Evolutionary conservation across 495 filamentous ascomycete genomes (phyloP), one percentile per base, ranked within the genome.

Genomic region (Physcia stellaris): DNA sequence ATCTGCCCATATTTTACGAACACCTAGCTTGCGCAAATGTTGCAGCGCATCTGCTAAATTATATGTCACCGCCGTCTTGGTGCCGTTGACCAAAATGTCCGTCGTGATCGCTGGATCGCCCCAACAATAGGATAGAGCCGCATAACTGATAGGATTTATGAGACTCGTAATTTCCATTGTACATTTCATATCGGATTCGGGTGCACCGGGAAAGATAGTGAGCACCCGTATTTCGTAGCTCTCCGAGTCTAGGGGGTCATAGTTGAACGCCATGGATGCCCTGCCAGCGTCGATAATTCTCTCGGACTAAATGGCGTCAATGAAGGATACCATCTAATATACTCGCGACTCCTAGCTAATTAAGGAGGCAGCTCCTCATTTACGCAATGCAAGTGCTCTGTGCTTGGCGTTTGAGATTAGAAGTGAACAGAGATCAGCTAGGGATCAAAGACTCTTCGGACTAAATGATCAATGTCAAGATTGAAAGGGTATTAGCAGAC

Each of bases 101-200:
- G 23, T 38, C 10, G 26, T 39, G 19, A 13, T 30, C n/a, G 17
- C 23, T 1, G 32, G 20, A 37, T 35, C 37, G 15, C 39, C 43
- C 43, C 43, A 46, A 28, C 37, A 40, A 32, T 42, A 46, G 7
- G 43, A 46, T 18, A 46, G 24, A 19, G 43, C 43, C 32, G 19
- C 24, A 29, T 46, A 46, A 2, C 24, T 33, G 29, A 34, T 41
- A 9, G 39, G 28, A 26, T 10, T 34, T 17, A 41, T 32, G 4
- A 41, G 31, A 12, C 24, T 41, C 4, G 17, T 32, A 13, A 6
- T 32, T 13, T 34, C n/a, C 19, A 41, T 41, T 41, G 39, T 24
- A 19, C 39, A 41, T 24, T 31, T 41, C 30, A 41, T 16, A 41
- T 11, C n/a, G 11, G 28, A 41, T 24, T 15, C 19, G 16, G 39